phyloP scores from a whole-genome alignment of 2,329 filamentous ascomycete species.

The Elsinoe australis region DNA sequence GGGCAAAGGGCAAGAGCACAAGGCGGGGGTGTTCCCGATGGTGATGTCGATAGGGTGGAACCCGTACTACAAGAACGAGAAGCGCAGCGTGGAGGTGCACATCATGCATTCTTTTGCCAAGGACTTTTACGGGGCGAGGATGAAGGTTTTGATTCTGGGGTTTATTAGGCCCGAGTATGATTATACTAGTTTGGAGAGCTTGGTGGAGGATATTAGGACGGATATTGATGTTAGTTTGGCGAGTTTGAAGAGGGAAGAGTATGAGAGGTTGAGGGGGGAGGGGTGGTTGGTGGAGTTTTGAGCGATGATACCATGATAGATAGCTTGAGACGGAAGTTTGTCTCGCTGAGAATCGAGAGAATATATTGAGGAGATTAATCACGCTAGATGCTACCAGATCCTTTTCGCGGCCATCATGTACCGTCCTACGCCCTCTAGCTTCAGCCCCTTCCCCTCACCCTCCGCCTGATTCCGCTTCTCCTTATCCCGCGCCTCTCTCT shows the following conservation, averaged over 20 bases:
- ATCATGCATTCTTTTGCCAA: slow-evolving; percentile 66
- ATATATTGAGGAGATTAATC: too few relatives aligned
- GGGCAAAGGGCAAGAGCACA: slow-evolving; percentile 16
- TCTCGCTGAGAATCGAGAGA: too few relatives aligned
- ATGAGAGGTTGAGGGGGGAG: slow-evolving; percentile 45
- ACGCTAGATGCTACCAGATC: slow-evolving; percentile 62
- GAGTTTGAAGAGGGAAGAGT: slow-evolving; percentile 62
- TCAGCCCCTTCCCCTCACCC: slow-evolving; percentile 35
- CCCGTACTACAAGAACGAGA: slow-evolving; percentile 90
- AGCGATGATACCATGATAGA: background rate
- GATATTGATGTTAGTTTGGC: slow-evolving; percentile 76
- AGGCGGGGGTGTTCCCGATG: slow-evolving; percentile 61
- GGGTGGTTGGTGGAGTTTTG: slow-evolving; percentile 33
- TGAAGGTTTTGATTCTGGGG: slow-evolving; percentile 73
- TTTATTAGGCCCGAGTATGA: slow-evolving; percentile 86
- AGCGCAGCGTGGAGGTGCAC: slow-evolving; percentile 58
- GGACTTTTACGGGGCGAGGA: slow-evolving; percentile 78
- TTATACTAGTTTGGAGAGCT: slow-evolving; percentile 72
- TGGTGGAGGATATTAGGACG: slow-evolving; percentile 79
- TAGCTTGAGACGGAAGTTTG: background rate
- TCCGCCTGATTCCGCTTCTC: slow-evolving; percentile 45
- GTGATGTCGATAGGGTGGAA: slow-evolving; percentile 96
- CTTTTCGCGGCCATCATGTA: slow-evolving; percentile 96
- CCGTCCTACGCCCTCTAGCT: slow-evolving; percentile 60
- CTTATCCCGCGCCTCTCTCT: slow-evolving; percentile 55